A percentile compares a stretch with the other conserved stretches of the same genome.
Conservation (phyloP, 805 yeast species). For the Cyberlindnera sargentensis region DNA sequence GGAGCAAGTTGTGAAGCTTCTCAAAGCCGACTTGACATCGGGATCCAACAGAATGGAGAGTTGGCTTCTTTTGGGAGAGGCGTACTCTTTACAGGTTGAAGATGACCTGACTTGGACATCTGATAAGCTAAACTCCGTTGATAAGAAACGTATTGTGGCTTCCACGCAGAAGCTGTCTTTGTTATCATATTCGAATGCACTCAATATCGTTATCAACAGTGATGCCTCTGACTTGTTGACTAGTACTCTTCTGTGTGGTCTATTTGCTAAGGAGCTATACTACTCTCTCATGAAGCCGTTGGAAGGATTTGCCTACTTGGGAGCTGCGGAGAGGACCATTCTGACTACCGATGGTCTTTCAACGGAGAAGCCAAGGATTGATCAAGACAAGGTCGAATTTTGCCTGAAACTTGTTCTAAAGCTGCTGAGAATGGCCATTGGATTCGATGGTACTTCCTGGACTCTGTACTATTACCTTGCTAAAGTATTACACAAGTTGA, state of each 20-base stretch:
- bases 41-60: conserved; percentile 69
- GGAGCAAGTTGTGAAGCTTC: conserved; percentile 60
- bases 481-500: conserved; percentile 49
- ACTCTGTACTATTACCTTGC: conserved; percentile 47
- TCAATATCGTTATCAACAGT: conserved; percentile 31
- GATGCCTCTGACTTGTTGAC: conserved; percentile 28
- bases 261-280: conserved; percentile 50
- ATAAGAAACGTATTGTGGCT: conserved; percentile 55
- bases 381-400: conserved; percentile 1
- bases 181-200: conserved; percentile 69
- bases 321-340: conserved; percentile 10
- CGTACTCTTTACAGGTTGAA: conserved; percentile 72
- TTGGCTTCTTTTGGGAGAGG: conserved; percentile 80
- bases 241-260: conserved; percentile 40
- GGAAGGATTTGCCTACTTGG: conserved; percentile 50
- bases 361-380: not conserved
- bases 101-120: conserved; percentile 92
- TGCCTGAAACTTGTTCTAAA: conserved; percentile 33
- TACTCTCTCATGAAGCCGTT: conserved; percentile 44
- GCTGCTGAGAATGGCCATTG: conserved; percentile 41
- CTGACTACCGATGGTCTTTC: conserved; percentile 15
- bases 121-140: conserved; percentile 62
- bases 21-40: conserved; percentile 60
- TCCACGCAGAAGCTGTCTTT: conserved; percentile 61
- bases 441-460: conserved; percentile 50